These are phyloP conservation scores for Heimioporus sp. DNA, from an alignment of 768 basidiomycete species.

Conservation along the genomic window DNA sequence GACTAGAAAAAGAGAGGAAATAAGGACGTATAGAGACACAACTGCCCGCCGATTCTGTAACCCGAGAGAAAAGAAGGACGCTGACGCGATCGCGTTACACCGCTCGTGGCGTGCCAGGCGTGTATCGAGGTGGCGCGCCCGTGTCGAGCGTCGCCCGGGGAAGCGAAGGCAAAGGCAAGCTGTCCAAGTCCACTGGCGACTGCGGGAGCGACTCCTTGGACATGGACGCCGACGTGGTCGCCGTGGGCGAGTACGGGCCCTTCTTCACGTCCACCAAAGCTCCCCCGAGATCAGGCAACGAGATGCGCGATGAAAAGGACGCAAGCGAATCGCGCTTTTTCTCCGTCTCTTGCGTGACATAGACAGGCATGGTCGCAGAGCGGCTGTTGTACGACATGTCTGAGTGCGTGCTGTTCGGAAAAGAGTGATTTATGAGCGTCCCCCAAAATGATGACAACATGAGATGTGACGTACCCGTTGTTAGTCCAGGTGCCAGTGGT, in stretches of 20 bases:
- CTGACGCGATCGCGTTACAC: slow-evolving; percentile 3
- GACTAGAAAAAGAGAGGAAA: not conserved
- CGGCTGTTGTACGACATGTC: slow-evolving; percentile 20
- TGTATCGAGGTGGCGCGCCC: slow-evolving; percentile 23
- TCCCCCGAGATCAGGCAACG: slow-evolving; percentile 41
- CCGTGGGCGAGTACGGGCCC: slow-evolving; percentile 18
- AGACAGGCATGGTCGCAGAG: slow-evolving; percentile 39
- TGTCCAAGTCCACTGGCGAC: slow-evolving; percentile 17
- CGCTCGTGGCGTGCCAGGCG: slow-evolving; percentile 14
- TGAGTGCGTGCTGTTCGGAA: slow-evolving; percentile 19
- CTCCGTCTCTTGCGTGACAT: slow-evolving; percentile 43
- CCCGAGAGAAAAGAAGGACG: not conserved
- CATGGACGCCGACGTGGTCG: slow-evolving; percentile 18
- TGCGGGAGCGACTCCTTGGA: slow-evolving; percentile 28
- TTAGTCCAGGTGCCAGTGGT: slow-evolving; percentile 21
- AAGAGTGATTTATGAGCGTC: not conserved
- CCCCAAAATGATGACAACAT: no score
- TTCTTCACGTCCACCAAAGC: slow-evolving; percentile 28
- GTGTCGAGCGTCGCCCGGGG: slow-evolving; percentile 17
- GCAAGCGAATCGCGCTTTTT: slow-evolving; percentile 48
- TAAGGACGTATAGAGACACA: not conserved
- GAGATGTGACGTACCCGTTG: slow-evolving; percentile 24
- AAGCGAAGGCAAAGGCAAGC: slow-evolving; percentile 13
- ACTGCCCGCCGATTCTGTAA: not conserved
- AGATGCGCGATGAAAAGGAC: slow-evolving; percentile 46